Base-by-base conservation (phyloP, 345 rosid species). In the Acer negundo region DNA sequence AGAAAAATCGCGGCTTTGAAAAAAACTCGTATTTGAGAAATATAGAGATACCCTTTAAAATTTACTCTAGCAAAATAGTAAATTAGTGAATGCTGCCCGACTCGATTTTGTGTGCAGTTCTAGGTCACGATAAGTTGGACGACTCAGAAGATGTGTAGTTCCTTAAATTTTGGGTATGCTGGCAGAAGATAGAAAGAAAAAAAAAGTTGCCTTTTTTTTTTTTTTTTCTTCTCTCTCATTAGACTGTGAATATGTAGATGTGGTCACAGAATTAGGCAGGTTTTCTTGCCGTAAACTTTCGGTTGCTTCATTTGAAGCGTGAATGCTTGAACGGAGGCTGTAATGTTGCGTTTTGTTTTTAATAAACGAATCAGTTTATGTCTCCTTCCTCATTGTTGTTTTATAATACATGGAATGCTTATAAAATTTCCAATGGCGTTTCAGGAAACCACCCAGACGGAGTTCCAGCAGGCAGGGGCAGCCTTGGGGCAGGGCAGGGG, bases 1-100 rank as follows among this genome's bases (percentile, higher is more conserved):
- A 86, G 85, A 83, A 93, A 73, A 77, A 81, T 75, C 63, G 94
- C 85, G 76, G 83, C 84, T 65, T 76, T 73, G 67, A 89, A 77
- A 84, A 86, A 75, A 84, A 75, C 64, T 31, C 73, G 59, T 46
- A 73, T 47, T 72, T 67, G 59, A 73, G 84, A 78, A 76, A 79
- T 79, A n/a, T 84, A 49, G 82, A 87, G 84, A 82, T 85, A 61
- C 46, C 16, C 59, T 73, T 44, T 70, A 55, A 56, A 67, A 23
- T 47, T 40, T 28, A 12, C 67, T 23, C 20, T 59, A 56, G 69
- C 73, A 59, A 51, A 40, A 42, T 35, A 35, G 47, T 62, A 42
- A 7, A 19, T 0, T 66, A 62, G 69, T n/a, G 22, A 55, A 5
- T 59, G 75, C 80, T 79, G 74, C 81, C 82, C 64, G 28, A 53